Base-by-base conservation (phyloP, 148 eudicot genomes). In the Rhododendron ovatum region DNA sequence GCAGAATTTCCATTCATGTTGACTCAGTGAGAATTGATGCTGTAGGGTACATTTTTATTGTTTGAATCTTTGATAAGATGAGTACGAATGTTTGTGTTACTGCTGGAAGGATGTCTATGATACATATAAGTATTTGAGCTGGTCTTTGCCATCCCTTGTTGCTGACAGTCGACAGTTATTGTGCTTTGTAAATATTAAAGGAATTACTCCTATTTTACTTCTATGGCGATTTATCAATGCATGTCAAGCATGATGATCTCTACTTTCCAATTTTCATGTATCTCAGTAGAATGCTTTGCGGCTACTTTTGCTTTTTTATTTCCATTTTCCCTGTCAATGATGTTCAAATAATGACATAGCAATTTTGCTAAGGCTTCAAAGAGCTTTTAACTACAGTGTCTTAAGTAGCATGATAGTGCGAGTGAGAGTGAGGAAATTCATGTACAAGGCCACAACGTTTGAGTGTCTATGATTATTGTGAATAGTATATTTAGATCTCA, bases 91-190 rank as follows among this genome's bases (percentile, higher is more conserved):
- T 14, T 41, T 48, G 2, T 10, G 12, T 50, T 59, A 50, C 51
- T 48, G 6, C 57, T 37, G 39, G 39, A 73, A 77, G 45, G 53
- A 37, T 76, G 37, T 84, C 26, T 10, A 10, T 76, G 74, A 53
- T 67, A 83, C 78, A 15, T 18, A 12, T 37, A 53, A 82, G 85
- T 55, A 69, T 48, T 22, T 83, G 71, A 71, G 80, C 47, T 78
- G 11, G 41, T 61, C 82, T 77, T 37, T 79, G 30, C 80, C 20
- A n/a, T 69, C 45, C 37, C 83, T 48, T 48, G 26, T 78, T 73
- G 79, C 45, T 41, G 45, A 41, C 45, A 41, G 45, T 41, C 39
- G 85, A 77, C 39, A 26, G 57, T 55, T 67, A 71, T 67, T 74
- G 26, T 85, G n/a, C 37, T 67, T 82, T 10, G 10, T 50, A 30